Evolutionary conservation across 108 stramenopile species (phyloP).

Genomic region (Cyclostephanos tholiformis): DNA sequence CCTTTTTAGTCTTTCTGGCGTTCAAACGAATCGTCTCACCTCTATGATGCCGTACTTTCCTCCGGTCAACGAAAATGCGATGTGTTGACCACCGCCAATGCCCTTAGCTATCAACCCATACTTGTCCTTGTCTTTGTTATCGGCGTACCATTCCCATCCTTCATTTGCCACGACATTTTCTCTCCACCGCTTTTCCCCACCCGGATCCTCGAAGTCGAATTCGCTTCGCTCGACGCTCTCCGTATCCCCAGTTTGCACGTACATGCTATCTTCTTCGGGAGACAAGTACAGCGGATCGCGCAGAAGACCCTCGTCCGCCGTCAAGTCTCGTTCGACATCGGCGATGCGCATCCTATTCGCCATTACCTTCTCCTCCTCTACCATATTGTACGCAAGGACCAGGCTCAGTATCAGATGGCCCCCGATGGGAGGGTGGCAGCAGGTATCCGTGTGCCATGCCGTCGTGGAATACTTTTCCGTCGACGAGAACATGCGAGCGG

Average conservation of each 20-base stretch:
- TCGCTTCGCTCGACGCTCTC: background rate
- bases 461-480: conserved; percentile 23
- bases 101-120: conserved; percentile 36
- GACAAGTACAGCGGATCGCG: conserved; percentile 44
- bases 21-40: conserved; percentile 1
- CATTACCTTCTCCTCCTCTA: conserved; percentile 41
- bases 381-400: conserved; percentile 32
- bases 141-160: conserved; percentile 41
- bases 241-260: conserved; percentile 13
- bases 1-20: background rate
- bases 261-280: conserved; percentile 32
- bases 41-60: conserved; percentile 38
- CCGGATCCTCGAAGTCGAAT: conserved; percentile 42
- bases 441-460: conserved; percentile 32
- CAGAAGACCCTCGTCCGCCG: conserved; percentile 18
- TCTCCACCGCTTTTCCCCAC: conserved; percentile 22
- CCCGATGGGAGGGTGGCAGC: conserved; percentile 24
- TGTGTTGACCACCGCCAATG: conserved; percentile 25
- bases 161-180: conserved; percentile 14
- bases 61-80: conserved; percentile 30
- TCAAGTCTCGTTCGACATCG: conserved; percentile 37
- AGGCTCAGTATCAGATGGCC: conserved; percentile 35
- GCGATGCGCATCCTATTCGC: background rate
- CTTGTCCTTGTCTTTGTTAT: conserved; percentile 45
- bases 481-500: conserved; percentile 18